Percentiles rank a stretch among this genome's conserved stretches.
phyloP scores from a whole-genome alignment of 2,329 filamentous ascomycete species.

The Colletotrichum endophyticum region DNA sequence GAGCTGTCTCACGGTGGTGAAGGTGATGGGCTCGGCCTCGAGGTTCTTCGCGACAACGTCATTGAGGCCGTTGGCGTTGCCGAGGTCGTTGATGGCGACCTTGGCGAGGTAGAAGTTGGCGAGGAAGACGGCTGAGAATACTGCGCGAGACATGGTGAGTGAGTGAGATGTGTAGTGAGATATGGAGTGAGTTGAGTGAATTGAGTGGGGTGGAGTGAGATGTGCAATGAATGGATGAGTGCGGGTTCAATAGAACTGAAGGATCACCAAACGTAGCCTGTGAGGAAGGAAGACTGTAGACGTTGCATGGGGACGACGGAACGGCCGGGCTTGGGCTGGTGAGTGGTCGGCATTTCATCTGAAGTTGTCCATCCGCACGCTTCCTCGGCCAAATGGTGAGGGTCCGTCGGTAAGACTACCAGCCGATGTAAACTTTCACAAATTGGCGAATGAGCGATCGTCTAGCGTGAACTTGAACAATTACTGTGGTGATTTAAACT shows the following conservation, averaged over 20 bases:
- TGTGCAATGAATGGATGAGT: background rate
- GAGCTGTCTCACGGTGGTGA: conserved; percentile 23
- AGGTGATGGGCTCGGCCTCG: background rate
- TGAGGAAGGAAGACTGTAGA: background rate
- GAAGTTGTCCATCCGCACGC: background rate
- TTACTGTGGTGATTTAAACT: background rate
- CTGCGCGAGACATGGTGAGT: background rate
- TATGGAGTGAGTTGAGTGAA: background rate
- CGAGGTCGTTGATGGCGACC: conserved; percentile 5
- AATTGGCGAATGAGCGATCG: background rate
- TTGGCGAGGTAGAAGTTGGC: conserved; percentile 10
- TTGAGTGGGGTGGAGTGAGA: background rate
- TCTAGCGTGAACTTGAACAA: background rate
- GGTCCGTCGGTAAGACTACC: background rate
- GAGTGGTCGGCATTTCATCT: background rate
- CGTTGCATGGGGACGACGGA: background rate
- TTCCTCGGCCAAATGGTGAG: background rate
- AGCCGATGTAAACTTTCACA: background rate
- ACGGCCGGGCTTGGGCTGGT: background rate
- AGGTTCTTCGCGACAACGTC: background rate
- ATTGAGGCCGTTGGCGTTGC: background rate
- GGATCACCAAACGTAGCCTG: background rate
- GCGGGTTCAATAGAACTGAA: background rate
- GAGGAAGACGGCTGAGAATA: background rate
- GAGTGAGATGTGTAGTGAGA: background rate